phyloP scores from a whole-genome alignment of 1,139 yeast species.

The Entelexis paramagnoliae region DNA sequence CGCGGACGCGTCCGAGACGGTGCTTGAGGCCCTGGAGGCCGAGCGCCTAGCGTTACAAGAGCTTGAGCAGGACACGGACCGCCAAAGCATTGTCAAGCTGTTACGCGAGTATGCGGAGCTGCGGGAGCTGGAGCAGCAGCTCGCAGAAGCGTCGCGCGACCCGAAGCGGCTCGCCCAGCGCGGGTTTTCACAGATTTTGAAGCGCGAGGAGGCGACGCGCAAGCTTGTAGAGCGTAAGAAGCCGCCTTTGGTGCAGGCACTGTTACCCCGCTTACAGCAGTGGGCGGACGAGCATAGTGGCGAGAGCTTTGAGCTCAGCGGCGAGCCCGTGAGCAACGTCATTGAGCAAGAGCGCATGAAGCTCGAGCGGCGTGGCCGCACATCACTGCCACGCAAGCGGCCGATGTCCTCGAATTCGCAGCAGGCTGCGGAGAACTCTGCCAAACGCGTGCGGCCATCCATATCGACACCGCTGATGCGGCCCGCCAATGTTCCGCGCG shows the following conservation, averaged over 20 bases:
- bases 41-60: neutral
- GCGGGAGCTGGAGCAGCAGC: constrained; percentile 48
- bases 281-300: constrained; percentile 9
- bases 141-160: constrained; percentile 65
- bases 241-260: constrained; percentile 50
- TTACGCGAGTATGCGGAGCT: constrained; percentile 32
- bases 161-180: constrained; percentile 61
- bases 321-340: constrained; percentile 26
- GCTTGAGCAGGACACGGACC: constrained; percentile 38
- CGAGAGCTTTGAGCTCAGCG: constrained; percentile 29
- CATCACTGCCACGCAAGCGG: neutral
- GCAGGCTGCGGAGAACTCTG: neutral
- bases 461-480: constrained; percentile 2
- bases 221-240: constrained; percentile 54
- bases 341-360: constrained; percentile 24
- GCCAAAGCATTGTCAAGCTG: constrained; percentile 31
- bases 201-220: constrained; percentile 70
- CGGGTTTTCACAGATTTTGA: constrained; percentile 33
- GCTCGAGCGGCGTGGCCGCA: constrained; percentile 3
- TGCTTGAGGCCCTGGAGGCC: neutral
- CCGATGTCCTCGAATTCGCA: neutral
- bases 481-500: neutral
- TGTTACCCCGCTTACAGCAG: constrained; percentile 39
- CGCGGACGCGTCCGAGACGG: neutral
- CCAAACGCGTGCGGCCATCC: constrained; percentile 11